Percentiles rank a stretch among this genome's conserved stretches.
Evolutionary conservation across 306 rosid genomes (phyloP).

Genomic region (Pachyrhizus erosus): DNA sequence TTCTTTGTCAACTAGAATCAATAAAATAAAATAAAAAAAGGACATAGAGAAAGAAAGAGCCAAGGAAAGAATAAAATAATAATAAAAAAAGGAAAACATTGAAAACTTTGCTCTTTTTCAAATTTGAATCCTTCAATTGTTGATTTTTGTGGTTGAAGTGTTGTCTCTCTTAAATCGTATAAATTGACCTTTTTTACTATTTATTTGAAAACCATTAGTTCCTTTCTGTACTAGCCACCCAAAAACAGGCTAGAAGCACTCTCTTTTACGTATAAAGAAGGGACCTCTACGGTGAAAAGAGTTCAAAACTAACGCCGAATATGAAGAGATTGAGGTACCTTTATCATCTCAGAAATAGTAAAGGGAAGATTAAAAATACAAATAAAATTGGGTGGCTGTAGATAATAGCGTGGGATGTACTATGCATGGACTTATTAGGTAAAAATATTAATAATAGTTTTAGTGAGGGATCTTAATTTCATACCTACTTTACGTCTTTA

Average conservation of each 20-base stretch:
- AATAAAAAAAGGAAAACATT: background rate
- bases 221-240: slow-evolving; percentile 26
- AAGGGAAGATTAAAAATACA: background rate
- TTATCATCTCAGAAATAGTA: background rate
- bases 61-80: background rate
- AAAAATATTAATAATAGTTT: slow-evolving; percentile 1
- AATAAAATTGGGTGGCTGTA: background rate
- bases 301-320: slow-evolving; percentile 16
- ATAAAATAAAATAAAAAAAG: background rate
- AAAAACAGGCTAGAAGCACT: slow-evolving; percentile 35
- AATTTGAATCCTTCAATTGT: slow-evolving; percentile 24
- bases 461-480: background rate
- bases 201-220: slow-evolving; percentile 39
- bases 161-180: slow-evolving; percentile 45
- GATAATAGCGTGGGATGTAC: background rate
- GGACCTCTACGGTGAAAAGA: slow-evolving; percentile 12
- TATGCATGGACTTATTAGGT: background rate
- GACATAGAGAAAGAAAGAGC: background rate
- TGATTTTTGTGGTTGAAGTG: slow-evolving; percentile 44
- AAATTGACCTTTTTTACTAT: slow-evolving; percentile 40
- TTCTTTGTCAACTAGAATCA: background rate
- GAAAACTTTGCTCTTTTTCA: slow-evolving; percentile 37
- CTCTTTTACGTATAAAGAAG: slow-evolving; percentile 37
- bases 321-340: slow-evolving; percentile 4
- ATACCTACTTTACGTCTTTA: background rate